Base-by-base conservation (phyloP, 768 basidiomycete species). In the Suillus sp. region DNA sequence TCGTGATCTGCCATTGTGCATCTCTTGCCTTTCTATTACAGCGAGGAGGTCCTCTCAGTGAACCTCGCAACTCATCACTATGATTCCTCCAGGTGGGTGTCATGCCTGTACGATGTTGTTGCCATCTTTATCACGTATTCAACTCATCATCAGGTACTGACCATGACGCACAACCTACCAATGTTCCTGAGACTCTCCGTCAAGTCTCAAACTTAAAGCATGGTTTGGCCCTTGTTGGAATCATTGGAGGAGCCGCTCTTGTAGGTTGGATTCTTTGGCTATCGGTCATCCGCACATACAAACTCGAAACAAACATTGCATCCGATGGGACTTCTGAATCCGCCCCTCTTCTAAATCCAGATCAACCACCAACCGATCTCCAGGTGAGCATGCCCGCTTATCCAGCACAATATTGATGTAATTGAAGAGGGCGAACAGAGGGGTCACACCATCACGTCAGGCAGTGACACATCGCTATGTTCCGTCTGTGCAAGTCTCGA, bases 401-500 rank as follows among this genome's bases (percentile, higher is more conserved):
- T 7, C 25, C 7, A 1, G 14, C 3, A 16, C 25, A 27, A 25
- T 37, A 4, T 37, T 2, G 4, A 14, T 3, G 6, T 4, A 14
- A 27, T 27, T 48, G 47, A 48, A 48, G 25, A 27, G 7, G 2
- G 22, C 7, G 47, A 25, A 16, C 25, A 48, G 47, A 27, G 14
- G 13, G 7, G 27, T 27, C 47, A 27, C 10, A 48, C 25, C 7
- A 7, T 13, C 47, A 16, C 14, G 1, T 48, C 14, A n/a, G 10
- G n/a, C n/a, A 45, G 9, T 4, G 10, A n/a, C n/a, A n/a, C 59
- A n/a, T 27, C 27, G 37, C 42, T 59, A 10, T 63, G 62, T 38
- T 20, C 38, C 20, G 37, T 45, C 18, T 63, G 58, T 62, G 57
- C 61, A 56, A 27, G 32, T 25, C 13, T 62, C 20, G 14, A 60